These are phyloP conservation scores for Cadophora sp. DNA, from an alignment of 2,329 filamentous ascomycete species.

Conservation along the genomic window DNA sequence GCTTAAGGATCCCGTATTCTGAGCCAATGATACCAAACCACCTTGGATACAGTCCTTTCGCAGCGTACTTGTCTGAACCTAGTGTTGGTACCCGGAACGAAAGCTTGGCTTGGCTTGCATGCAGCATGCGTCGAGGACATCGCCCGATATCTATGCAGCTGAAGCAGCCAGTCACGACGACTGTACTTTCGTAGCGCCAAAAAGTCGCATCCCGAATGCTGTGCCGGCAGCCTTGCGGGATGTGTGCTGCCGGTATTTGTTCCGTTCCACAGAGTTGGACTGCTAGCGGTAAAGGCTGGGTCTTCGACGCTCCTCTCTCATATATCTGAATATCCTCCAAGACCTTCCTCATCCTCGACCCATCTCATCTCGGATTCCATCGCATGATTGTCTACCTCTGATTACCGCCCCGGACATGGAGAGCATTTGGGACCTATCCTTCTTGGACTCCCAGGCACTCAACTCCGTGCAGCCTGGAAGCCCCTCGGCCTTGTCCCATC, in stretches of 20 bases:
- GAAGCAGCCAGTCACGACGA: not conserved
- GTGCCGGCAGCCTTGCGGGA: not conserved
- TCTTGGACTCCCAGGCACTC: not conserved
- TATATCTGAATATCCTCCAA: not conserved
- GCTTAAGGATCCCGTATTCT: not conserved
- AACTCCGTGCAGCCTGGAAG: too few species aligned
- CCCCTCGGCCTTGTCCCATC: constrained; percentile 2
- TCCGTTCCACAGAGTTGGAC: not conserved
- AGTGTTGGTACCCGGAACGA: not conserved
- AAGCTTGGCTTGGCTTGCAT: not conserved
- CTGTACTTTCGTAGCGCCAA: not conserved
- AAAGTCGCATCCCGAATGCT: not conserved
- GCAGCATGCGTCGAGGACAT: not conserved
- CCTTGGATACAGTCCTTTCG: constrained; percentile 6
- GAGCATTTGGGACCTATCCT: not conserved
- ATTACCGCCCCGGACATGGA: not conserved
- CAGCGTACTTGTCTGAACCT: not conserved
- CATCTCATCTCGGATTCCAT: not conserved
- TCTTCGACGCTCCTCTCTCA: not conserved
- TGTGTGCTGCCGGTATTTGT: not conserved
- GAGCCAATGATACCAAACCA: not conserved
- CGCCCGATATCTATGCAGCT: not conserved
- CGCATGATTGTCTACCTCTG: not conserved
- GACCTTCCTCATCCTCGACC: not conserved
- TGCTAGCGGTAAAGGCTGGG: not conserved